Conservation (phyloP, 495 filamentous ascomycete species). For the Ramalina intermedia region DNA sequence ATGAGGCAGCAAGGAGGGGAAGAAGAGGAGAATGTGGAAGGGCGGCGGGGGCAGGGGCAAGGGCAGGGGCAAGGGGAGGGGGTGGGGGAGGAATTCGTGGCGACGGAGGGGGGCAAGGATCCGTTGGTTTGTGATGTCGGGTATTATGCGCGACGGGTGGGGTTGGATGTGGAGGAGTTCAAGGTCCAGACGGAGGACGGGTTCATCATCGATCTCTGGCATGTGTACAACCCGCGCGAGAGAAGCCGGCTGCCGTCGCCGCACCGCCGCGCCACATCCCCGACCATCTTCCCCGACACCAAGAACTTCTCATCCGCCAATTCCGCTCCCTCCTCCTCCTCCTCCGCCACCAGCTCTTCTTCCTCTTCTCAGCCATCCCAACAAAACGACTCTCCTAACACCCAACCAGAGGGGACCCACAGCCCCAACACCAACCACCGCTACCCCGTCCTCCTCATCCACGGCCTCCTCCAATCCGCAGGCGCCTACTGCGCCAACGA, state of each 20-base stretch:
- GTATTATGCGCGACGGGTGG: slow-evolving; percentile 82
- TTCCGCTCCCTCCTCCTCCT: not conserved
- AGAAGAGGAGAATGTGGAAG: slow-evolving; percentile 24
- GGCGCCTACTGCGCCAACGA: slow-evolving; percentile 88
- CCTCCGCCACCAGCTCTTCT: not conserved
- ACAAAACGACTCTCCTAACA: not conserved
- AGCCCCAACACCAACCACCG: slow-evolving; percentile 32
- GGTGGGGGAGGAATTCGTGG: slow-evolving; percentile 51
- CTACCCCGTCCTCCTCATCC: slow-evolving; percentile 81
- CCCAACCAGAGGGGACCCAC: no score
- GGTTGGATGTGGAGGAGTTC: slow-evolving; percentile 72
- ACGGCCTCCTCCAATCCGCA: slow-evolving; percentile 74
- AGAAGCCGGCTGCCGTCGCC: slow-evolving; percentile 28
- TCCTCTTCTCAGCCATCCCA: not conserved
- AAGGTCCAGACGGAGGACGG: slow-evolving; percentile 90
- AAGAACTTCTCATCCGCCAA: not conserved
- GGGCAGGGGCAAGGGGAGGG: slow-evolving; percentile 15
- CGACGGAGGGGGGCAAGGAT: slow-evolving; percentile 69
- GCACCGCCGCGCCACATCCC: slow-evolving; percentile 15
- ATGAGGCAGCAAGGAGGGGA: no score
- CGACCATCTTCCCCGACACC: slow-evolving; percentile 22
- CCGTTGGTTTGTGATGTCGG: slow-evolving; percentile 61
- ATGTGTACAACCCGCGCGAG: slow-evolving; percentile 75
- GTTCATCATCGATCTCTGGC: slow-evolving; percentile 78
- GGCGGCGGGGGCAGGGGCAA: not conserved